Evolutionary conservation across 345 rosid genomes (phyloP), one percentile per base, ranked within the genome.

Genomic region (Mercurialis annua): DNA sequence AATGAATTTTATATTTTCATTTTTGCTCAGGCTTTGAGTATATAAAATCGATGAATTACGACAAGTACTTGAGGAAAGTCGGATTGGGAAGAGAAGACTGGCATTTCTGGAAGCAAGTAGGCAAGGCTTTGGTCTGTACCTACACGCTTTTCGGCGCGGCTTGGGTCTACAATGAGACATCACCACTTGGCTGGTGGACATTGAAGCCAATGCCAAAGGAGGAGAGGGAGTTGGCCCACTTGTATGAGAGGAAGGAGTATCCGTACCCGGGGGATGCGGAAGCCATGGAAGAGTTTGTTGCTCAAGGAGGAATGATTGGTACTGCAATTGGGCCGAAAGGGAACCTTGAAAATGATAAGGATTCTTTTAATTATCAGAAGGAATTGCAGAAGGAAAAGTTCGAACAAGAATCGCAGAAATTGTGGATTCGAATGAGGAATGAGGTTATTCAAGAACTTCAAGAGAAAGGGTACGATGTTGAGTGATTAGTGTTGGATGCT

Each of bases 151-250:
- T 80, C 23, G 98, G 98, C 38, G 62, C 63, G 4, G 90, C 82
- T 0, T 89, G 98, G 96, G 31, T 87, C 18, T 91, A 81, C 82
- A 86, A 87, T 38, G 92, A 89, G 73, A 89, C 92, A 0, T 91
- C 98, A 7, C 92, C 98, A 0, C 81, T 91, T 2, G 95, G 98
- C 18, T 94, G 96, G 97, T 91, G 96, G 95, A 87, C 92, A 15
- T 68, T 91, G 76, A 91, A 82, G 87, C 96, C 97, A 0, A 81
- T 78, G 71, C 92, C 92, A 18, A 91, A 86, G 79, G 97, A 91
- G 69, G 98, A 89, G 77, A 77, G 64, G 26, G 92, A 89, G 56
- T 54, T 87, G 48, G 92, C 95, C 2, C 96, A 86, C 73, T 57
- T 94, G 66, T 89, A 91, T 36, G 97, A 91, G 75, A 77, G 93